Evolutionary conservation across 2,329 filamentous ascomycete genomes (phyloP).

Genomic region (Phoma sp.): DNA sequence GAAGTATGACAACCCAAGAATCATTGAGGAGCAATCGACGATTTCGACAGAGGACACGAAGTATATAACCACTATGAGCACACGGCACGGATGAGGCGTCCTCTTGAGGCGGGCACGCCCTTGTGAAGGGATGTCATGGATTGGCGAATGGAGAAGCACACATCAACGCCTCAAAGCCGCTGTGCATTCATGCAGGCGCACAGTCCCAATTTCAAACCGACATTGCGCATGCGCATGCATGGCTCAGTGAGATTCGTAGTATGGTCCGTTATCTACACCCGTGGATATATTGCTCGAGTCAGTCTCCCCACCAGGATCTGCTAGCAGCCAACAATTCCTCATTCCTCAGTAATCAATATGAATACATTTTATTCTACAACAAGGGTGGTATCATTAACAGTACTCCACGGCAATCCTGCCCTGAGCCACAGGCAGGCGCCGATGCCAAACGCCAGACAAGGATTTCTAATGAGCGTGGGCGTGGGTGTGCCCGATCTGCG

Average conservation of each 20-base stretch:
- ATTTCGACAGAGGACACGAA: not conserved
- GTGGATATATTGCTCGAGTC: too few relatives aligned
- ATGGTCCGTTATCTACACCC: too few relatives aligned
- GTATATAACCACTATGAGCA: too few relatives aligned
- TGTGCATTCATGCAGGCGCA: not conserved
- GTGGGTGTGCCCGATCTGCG: conserved; percentile 72
- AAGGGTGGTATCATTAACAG: conserved; percentile 14
- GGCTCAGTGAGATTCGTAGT: too few relatives aligned
- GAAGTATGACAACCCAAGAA: too few relatives aligned
- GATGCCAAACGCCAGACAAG: conserved; percentile 3
- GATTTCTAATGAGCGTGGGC: conserved; percentile 59
- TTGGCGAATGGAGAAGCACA: not conserved
- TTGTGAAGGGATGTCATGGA: conserved; percentile 9
- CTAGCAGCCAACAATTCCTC: too few relatives aligned
- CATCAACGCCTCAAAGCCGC: not conserved
- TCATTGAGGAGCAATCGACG: too few relatives aligned
- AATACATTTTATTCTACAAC: conserved; percentile 16
- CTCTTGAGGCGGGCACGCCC: conserved; percentile 3
- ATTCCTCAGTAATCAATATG: not conserved
- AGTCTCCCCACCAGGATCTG: too few relatives aligned
- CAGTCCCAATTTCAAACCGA: not conserved
- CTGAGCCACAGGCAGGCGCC: not conserved
- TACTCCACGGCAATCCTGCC: not conserved
- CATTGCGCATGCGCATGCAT: too few relatives aligned
- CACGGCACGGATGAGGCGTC: conserved; percentile 1